Conservation (phyloP, 2,329 filamentous ascomycete species). For the Fusarium circinatum region DNA sequence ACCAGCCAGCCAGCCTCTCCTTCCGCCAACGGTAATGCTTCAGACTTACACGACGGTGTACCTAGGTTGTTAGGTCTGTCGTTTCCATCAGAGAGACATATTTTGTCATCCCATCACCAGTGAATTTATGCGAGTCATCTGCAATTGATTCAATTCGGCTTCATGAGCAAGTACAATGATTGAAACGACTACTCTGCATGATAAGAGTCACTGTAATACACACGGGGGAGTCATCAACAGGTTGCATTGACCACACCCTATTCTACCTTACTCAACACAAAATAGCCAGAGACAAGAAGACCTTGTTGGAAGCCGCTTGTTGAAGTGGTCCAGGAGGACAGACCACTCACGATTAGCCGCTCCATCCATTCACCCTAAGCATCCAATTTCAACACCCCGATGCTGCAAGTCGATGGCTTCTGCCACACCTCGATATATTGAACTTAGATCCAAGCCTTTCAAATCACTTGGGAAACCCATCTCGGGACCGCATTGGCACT, state of each 20-base stretch:
- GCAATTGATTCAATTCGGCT: background rate
- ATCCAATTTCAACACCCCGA: conserved; percentile 9
- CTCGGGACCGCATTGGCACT: conserved; percentile 3
- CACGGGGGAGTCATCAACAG: background rate
- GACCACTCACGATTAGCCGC: conserved; percentile 27
- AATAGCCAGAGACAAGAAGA: conserved; percentile 12
- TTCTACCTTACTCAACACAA: conserved; percentile 18
- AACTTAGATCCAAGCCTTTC: conserved; percentile 1
- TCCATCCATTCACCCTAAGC: conserved; percentile 25
- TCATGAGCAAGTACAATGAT: background rate
- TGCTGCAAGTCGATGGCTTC: conserved; percentile 6
- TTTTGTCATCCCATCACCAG: background rate
- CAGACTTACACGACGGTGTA: conserved; percentile 11
- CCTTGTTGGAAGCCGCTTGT: background rate
- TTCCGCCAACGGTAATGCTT: conserved; percentile 16
- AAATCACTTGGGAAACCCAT: background rate
- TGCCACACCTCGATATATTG: conserved; percentile 19
- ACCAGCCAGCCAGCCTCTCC: conserved; percentile 2
- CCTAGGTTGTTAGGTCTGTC: background rate
- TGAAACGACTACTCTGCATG: conserved; percentile 6
- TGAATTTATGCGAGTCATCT: background rate
- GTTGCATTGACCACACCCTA: conserved; percentile 44
- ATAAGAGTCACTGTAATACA: background rate
- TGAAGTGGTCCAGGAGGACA: conserved; percentile 3
- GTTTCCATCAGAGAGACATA: background rate